Base-by-base conservation (phyloP, 225 moss, liverwort and hornwort genomes). In the Thuidium tamariscinum region DNA sequence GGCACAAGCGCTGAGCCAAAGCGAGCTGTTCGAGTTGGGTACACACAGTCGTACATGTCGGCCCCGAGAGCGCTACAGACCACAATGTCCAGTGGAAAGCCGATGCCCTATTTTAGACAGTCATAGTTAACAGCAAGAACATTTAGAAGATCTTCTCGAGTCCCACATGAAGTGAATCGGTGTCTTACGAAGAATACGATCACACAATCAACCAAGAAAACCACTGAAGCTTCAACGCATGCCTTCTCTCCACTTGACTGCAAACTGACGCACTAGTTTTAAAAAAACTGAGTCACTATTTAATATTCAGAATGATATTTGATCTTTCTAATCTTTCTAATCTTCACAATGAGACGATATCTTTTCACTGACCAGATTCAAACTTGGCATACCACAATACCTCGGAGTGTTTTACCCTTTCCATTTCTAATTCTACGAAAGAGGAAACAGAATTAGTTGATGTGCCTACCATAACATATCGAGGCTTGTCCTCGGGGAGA, bases 31-130 rank as follows among this genome's bases (percentile, higher is more conserved):
- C 97, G 93, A 65, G 98, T 98, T 48, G 98, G 98, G 84, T 98
- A 98, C 19, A 98, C 97, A 79, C 95, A 98, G 91, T 98, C 98
- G 86, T 98, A 98, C 96, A 98, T 98, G 90, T 98, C 98, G 39
- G 98, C 98, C 70, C 98, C 98, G 60, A 98, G 95, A 80, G 98
- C 98, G 87, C 95, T 98, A 83, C 97, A 98, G 76, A 98, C 97
- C 78, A 97, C 97, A 42, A 98, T 96, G 89, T 97, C 98, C 81
- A 98, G 86, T 78, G 98, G 98, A 86, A 95, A 98, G 74, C 98
- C 98, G 29, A 98, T 95, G 75, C 96, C 98, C 97, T 96, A 79
- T 80, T 79, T n/a, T 64, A 71, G 79, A 90, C 36, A 89, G 59
- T 77, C 82, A 89, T 57, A 42, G 68, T 71, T 68, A 39, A 79